phyloP scores from a whole-genome alignment of 768 basidiomycete species.

The Trametes meyenii region DNA sequence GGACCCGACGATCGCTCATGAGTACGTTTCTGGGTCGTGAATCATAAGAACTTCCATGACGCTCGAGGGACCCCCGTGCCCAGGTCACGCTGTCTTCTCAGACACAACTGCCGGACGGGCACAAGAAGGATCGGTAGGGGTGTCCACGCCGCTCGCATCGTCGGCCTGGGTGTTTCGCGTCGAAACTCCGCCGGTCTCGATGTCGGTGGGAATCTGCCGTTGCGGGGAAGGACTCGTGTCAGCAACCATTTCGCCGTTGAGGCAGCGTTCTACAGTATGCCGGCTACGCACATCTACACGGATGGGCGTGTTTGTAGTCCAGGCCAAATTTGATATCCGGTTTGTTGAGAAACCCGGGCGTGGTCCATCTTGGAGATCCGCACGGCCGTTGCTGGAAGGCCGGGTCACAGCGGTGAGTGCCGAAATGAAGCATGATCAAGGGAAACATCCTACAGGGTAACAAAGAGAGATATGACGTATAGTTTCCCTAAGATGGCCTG shows the following conservation, averaged over 20 bases:
- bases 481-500: constrained; percentile 34
- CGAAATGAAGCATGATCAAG: not conserved
- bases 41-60: too few species aligned
- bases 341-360: constrained; percentile 14
- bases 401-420: not conserved
- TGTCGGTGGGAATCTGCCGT: constrained; percentile 16
- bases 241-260: not conserved
- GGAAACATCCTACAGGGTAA: constrained; percentile 28
- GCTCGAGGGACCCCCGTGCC: too few species aligned
- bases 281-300: constrained; percentile 14
- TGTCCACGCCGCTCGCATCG: constrained; percentile 10
- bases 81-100: constrained; percentile 9
- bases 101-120: constrained; percentile 3
- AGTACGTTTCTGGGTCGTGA: too few species aligned
- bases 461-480: constrained; percentile 35
- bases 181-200: constrained; percentile 7
- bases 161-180: constrained; percentile 11
- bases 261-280: too few species aligned
- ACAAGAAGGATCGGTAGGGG: constrained; percentile 2
- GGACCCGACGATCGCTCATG: too few species aligned
- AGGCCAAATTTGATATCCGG: constrained; percentile 12
- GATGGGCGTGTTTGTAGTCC: constrained; percentile 17
- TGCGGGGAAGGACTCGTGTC: not conserved
- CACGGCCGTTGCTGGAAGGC: constrained; percentile 15
- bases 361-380: constrained; percentile 17